These are phyloP conservation scores for Blastocystis sp. DNA, from an alignment of 352 stramenopile genomes.

Conservation along the genomic window DNA sequence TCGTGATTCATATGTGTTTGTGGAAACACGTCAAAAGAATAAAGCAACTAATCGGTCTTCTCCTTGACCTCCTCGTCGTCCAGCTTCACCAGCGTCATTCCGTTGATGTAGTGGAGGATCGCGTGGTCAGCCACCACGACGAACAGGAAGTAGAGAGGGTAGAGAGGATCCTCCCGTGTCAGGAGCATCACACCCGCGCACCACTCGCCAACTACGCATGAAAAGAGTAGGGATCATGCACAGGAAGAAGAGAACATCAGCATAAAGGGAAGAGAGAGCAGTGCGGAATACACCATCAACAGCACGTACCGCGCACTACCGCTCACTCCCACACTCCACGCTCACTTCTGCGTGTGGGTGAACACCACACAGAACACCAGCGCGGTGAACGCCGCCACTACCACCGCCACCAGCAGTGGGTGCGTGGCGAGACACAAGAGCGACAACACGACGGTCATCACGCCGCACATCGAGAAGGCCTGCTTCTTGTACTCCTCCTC, in stretches of 20 bases:
- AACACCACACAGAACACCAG: background rate
- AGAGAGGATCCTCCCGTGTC: background rate
- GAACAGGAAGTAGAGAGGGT: constrained; percentile 1
- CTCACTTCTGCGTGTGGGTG: constrained; percentile 11
- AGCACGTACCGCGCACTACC: background rate
- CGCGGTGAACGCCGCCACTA: background rate
- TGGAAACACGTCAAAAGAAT: constrained; percentile 1
- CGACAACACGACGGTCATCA: background rate
- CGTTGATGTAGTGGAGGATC: constrained; percentile 55
- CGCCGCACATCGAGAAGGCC: background rate
- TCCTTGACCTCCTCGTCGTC: constrained; percentile 44
- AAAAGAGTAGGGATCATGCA: background rate
- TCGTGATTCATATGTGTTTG: background rate
- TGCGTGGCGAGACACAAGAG: background rate
- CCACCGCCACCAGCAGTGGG: background rate
- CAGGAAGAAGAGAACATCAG: background rate
- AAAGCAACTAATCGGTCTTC: constrained; percentile 41
- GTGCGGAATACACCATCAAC: constrained; percentile 26
- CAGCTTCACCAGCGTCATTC: constrained; percentile 29
- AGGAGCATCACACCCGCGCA: background rate
- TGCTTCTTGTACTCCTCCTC: constrained; percentile 50
- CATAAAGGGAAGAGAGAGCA: constrained; percentile 38
- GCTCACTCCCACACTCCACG: background rate
- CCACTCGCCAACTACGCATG: constrained; percentile 39
- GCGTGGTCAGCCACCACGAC: constrained; percentile 31